These are phyloP conservation scores for Epichloe elymi DNA, from an alignment of 2,329 filamentous ascomycete genomes.

Conservation along the genomic window DNA sequence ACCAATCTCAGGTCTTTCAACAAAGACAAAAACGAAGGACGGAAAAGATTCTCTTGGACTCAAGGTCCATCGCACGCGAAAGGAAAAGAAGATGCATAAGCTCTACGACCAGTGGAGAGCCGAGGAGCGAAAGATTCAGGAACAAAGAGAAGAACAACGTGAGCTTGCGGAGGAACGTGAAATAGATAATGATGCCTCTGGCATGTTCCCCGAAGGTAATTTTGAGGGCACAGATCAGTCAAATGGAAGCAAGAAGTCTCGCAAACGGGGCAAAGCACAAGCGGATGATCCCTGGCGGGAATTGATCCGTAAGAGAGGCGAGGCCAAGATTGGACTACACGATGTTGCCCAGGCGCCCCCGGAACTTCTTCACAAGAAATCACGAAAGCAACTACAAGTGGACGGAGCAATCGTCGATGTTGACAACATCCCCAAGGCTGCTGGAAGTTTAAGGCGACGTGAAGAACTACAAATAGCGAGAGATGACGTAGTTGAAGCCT, in stretches of 20 bases:
- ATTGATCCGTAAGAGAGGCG: slow-evolving; percentile 53
- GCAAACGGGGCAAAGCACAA: slow-evolving; percentile 33
- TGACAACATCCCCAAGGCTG: slow-evolving; percentile 23
- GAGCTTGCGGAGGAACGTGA: slow-evolving; percentile 52
- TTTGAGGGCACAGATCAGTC: slow-evolving; percentile 31
- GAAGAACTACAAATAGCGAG: slow-evolving; percentile 24
- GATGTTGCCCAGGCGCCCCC: slow-evolving; percentile 66
- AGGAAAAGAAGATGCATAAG: slow-evolving; percentile 72
- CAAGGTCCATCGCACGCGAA: slow-evolving; percentile 61
- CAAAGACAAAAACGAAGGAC: slow-evolving; percentile 41
- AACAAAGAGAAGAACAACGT: slow-evolving; percentile 51
- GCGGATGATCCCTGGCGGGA: slow-evolving; percentile 66
- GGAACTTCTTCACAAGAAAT: slow-evolving; percentile 47
- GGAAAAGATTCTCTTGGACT: slow-evolving; percentile 52
- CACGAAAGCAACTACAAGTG: slow-evolving; percentile 20
- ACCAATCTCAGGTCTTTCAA: slow-evolving; percentile 58
- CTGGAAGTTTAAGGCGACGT: slow-evolving; percentile 25
- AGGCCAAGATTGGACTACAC: slow-evolving; percentile 36
- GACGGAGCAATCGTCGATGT: slow-evolving; percentile 23
- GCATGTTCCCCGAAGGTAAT: slow-evolving; percentile 20
- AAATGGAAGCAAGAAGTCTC: slow-evolving; percentile 12
- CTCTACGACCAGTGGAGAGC: slow-evolving; percentile 67
- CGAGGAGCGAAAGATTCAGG: slow-evolving; percentile 49
- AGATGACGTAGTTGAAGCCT: slow-evolving; percentile 24
- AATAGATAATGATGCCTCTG: slow-evolving; percentile 42